Base-by-base conservation (phyloP, 768 basidiomycete species). In the Chalciporus pseudorubinellus region DNA sequence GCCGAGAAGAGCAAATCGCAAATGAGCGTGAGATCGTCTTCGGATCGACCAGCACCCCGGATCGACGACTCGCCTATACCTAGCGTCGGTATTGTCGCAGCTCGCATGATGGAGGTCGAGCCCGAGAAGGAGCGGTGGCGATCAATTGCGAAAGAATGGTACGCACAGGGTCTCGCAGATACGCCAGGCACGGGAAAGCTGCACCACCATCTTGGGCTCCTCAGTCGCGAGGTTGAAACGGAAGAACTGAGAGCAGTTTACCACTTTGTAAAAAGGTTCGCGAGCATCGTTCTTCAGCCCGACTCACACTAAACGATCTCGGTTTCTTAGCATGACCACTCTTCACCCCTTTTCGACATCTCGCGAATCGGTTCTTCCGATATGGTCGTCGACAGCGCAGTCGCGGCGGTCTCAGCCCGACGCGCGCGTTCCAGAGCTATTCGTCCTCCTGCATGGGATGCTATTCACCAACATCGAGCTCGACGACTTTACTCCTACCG, bases 361-460 rank as follows among this genome's bases (percentile, higher is more conserved):
- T 12, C 87, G 93, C 16, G 95, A 98, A 71, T 90, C 93, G 0
- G 77, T 98, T 12, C 76, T 95, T 3, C 84, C 87, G 0, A 72
- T 98, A n/a, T 98, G 95, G 86, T 89, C 92, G 7, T 76, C 77
- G 4, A 71, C 82, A 3, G 77, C 86, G 0, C 68, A 70, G 53
- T 75, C 83, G 7, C 81, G 84, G 16, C 85, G 92, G 3, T 79
- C 84, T 14, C 77, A 78, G 10, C 87, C 94, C 2, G 93, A 95
- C 57, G 82, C 89, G 6, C 75, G 73, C 2, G 78, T 77, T 0
- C 70, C 87, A 1, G 92, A 94, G 21, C 77, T 97, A 0, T 99
- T 98, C 58, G 82, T 98, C 28, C 81, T 92, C 11, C 75, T 99
- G 1, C 97, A 98, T 52, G 95, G 97, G 22, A 95, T 98, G 93